Percentiles rank a stretch among this genome's conserved stretches.
These are phyloP conservation scores for Corylus americana DNA, from an alignment of 306 rosid genomes.

Conservation along the genomic window DNA sequence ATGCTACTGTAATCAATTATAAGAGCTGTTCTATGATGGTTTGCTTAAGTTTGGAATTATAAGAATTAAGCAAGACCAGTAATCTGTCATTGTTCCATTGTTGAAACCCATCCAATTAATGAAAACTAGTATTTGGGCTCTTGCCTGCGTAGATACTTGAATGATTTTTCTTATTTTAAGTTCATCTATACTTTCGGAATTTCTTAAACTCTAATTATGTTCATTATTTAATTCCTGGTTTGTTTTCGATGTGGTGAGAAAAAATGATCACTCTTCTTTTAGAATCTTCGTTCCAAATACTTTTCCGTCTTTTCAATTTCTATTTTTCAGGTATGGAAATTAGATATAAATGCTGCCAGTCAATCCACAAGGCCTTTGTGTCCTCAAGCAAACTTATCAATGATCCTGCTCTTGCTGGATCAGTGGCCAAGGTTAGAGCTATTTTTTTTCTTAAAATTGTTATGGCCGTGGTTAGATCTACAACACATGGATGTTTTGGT, in stretches of 20 bases:
- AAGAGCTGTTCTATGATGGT: neutral
- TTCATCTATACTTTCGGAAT: neutral
- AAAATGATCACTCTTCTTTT: neutral
- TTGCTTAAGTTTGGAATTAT: neutral
- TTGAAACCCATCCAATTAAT: neutral
- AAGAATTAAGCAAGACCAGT: neutral
- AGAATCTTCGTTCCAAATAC: conserved; percentile 2
- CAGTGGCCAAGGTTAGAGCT: conserved; percentile 62
- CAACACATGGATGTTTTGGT: neutral
- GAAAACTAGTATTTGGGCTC: neutral
- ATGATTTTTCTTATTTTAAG: neutral
- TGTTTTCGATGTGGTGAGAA: neutral
- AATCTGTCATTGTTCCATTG: neutral
- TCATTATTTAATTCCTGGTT: conserved; percentile 6
- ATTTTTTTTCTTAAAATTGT: neutral
- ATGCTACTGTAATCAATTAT: neutral
- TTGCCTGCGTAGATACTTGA: neutral
- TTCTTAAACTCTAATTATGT: neutral
- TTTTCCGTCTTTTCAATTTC: neutral
- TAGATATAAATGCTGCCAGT: conserved; percentile 77
- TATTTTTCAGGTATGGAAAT: conserved; percentile 84
- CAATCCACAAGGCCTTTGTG: conserved; percentile 53
- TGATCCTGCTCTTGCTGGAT: conserved; percentile 58
- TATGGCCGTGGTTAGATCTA: neutral
- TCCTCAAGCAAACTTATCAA: conserved; percentile 50